Conservation (phyloP, 208 protist species). For the Herpetomonas muscarum region DNA sequence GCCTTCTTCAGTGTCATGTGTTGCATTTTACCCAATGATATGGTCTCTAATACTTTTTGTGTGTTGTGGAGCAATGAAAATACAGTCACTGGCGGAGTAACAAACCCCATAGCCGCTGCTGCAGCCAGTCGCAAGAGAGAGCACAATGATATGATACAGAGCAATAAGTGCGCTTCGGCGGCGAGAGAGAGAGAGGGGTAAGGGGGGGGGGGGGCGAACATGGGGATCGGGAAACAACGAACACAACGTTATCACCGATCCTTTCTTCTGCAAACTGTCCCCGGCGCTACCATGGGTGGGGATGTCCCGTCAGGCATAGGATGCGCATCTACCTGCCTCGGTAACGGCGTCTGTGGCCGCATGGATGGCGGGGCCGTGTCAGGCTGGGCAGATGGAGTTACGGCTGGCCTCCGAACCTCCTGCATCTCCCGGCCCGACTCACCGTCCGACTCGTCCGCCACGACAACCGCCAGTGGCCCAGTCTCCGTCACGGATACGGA, state of each 20-base stretch:
- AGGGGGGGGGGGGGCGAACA: neutral
- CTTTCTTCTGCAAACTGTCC: neutral
- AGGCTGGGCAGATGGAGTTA: neutral
- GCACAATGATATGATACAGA: slow-evolving; percentile 9
- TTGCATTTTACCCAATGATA: neutral
- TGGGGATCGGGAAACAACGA: slow-evolving; percentile 1
- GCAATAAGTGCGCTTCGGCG: neutral
- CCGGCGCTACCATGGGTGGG: neutral
- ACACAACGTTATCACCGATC: neutral
- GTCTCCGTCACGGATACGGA: neutral
- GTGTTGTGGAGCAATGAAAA: neutral
- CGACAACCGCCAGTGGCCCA: neutral
- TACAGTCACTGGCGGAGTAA: neutral
- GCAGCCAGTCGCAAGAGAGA: no score
- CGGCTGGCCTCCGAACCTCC: slow-evolving; percentile 2
- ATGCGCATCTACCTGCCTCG: slow-evolving; percentile 10
- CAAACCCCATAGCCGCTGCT: neutral
- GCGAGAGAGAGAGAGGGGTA: slow-evolving; percentile 1
- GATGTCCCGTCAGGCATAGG: no score
- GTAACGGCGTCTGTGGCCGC: no score
- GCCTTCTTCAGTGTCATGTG: slow-evolving; percentile 4
- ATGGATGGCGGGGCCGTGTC: no score
- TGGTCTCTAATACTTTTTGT: slow-evolving; percentile 1
- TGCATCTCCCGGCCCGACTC: slow-evolving; percentile 14
- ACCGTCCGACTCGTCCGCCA: neutral